phyloP scores from a whole-genome alignment of 805 yeast genomes.

The Sungouiozyma ichnusensis region DNA sequence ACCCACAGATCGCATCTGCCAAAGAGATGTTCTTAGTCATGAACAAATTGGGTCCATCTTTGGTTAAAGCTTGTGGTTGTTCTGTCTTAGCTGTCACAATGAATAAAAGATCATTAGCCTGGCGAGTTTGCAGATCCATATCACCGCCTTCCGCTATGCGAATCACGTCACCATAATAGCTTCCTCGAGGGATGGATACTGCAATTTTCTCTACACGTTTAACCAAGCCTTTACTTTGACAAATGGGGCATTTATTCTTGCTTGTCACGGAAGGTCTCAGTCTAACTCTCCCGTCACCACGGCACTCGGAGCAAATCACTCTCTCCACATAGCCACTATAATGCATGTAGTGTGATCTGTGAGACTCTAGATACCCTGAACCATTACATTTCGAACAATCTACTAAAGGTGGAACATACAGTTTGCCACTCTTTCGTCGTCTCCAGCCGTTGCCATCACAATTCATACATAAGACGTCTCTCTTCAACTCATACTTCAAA shows the following conservation, averaged over 20 bases:
- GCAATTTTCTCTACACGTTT: slow-evolving; percentile 66
- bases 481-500: slow-evolving; percentile 58
- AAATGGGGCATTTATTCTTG: slow-evolving; percentile 69
- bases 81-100: slow-evolving; percentile 40
- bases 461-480: slow-evolving; percentile 58
- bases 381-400: slow-evolving; percentile 66
- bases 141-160: slow-evolving; percentile 64
- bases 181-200: slow-evolving; percentile 67
- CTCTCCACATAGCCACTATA: slow-evolving; percentile 46
- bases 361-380: slow-evolving; percentile 49
- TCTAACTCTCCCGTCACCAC: slow-evolving; percentile 51
- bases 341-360: slow-evolving; percentile 58
- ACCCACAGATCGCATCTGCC: slow-evolving; percentile 79
- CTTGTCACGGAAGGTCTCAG: slow-evolving; percentile 13
- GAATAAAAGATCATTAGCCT: slow-evolving; percentile 70
- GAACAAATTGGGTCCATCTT: slow-evolving; percentile 56
- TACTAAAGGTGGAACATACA: slow-evolving; percentile 34
- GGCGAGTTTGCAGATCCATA: slow-evolving; percentile 51
- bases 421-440: slow-evolving; percentile 16
- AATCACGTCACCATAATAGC: slow-evolving; percentile 49
- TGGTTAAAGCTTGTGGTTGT: slow-evolving; percentile 32
- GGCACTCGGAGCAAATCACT: slow-evolving; percentile 56
- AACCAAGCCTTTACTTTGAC: slow-evolving; percentile 52
- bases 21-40: slow-evolving; percentile 52
- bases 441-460: slow-evolving; percentile 76